Conservation (phyloP, 192 early-diverging fungal genomes). For the Allomyces macrogynus region DNA sequence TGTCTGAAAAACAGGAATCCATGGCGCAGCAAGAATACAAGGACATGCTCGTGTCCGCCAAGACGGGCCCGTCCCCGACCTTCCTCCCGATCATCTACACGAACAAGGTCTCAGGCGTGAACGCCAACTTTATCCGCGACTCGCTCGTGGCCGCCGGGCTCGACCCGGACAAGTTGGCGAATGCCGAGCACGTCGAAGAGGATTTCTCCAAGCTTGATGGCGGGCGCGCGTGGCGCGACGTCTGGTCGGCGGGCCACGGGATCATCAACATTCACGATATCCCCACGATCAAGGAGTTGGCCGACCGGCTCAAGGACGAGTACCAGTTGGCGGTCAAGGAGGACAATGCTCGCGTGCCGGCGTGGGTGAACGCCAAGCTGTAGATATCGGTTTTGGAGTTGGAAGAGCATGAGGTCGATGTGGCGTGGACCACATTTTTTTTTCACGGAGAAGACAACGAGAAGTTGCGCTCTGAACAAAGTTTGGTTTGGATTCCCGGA, state of each 20-base stretch:
- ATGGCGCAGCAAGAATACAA: constrained; percentile 8
- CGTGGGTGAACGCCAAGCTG: too few species aligned
- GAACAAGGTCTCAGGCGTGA: constrained; percentile 8
- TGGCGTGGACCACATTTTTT: too few species aligned
- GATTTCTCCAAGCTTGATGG: constrained; percentile 10
- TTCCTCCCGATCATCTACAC: constrained; percentile 13
- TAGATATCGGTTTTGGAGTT: too few species aligned
- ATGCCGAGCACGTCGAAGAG: constrained; percentile 4
- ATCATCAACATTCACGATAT: constrained; percentile 10
- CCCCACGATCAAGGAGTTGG: constrained; percentile 5
- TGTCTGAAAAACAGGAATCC: constrained; percentile 5
- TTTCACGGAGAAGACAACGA: too few species aligned
- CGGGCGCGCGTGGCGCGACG: constrained; percentile 10
- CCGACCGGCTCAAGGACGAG: constrained; percentile 5
- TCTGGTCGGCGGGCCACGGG: constrained; percentile 13
- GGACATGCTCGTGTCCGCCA: constrained; percentile 7
- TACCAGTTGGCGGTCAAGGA: neutral
- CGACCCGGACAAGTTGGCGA: constrained; percentile 1
- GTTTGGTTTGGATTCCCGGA: too few species aligned
- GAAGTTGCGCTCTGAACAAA: too few species aligned
- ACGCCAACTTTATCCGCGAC: constrained; percentile 11
- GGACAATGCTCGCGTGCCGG: neutral
- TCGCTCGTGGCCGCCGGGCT: constrained; percentile 3
- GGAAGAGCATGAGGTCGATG: too few species aligned
- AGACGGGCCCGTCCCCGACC: constrained; percentile 7